These are phyloP conservation scores for Pneumocystis jirovecii DNA, from an alignment of 1,139 yeast species.

Conservation along the genomic window DNA sequence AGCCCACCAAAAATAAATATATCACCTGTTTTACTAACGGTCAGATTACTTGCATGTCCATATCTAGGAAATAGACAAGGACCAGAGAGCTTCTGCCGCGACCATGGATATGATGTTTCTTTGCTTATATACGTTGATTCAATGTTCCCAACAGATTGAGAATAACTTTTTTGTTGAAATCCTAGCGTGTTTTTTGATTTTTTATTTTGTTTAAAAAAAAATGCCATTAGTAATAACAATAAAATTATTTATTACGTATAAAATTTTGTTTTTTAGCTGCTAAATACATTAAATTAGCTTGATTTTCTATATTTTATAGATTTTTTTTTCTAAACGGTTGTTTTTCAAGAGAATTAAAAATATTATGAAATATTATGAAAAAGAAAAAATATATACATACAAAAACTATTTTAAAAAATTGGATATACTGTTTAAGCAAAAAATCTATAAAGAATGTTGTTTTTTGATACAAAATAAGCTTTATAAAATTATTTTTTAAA, in stretches of 20 bases:
- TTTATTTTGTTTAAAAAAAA: not conserved
- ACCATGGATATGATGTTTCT: constrained; percentile 10
- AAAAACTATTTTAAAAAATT: not conserved
- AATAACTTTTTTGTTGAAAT: not conserved
- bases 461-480: not conserved
- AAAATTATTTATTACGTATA: not conserved
- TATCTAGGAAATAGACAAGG: constrained; percentile 86
- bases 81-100: constrained; percentile 31
- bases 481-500: not conserved
- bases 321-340: not conserved
- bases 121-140: not conserved
- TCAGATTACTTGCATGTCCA: constrained; percentile 65
- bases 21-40: constrained; percentile 64
- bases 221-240: not conserved
- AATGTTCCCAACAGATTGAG: not conserved
- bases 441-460: not conserved
- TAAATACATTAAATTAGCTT: not conserved
- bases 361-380: not conserved
- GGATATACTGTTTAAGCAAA: not conserved
- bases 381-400: not conserved
- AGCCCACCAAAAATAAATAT: constrained; percentile 88
- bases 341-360: not conserved
- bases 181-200: not conserved
- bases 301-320: not conserved
- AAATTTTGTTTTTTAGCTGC: not conserved